Conservation (phyloP, 176 grass and related monocot species). For the Cocos nucifera region DNA sequence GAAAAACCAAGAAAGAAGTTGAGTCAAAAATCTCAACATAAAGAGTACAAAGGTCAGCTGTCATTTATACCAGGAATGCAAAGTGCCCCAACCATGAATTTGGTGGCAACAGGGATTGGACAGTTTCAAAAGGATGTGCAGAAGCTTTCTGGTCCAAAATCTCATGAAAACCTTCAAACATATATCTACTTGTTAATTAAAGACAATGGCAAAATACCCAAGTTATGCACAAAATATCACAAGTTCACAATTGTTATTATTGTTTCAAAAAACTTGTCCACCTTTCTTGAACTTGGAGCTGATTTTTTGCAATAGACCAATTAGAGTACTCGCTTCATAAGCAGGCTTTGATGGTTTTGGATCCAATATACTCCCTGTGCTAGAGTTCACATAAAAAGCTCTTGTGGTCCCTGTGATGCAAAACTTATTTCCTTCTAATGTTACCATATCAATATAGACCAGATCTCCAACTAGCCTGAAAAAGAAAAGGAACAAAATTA, state of each 20-base stretch:
- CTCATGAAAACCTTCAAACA: slow-evolving; percentile 74
- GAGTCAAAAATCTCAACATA: too few relatives aligned
- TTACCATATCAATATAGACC: slow-evolving; percentile 81
- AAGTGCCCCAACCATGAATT: slow-evolving; percentile 71
- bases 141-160: slow-evolving; percentile 70
- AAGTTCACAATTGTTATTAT: too few relatives aligned
- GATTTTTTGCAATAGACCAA: slow-evolving; percentile 76
- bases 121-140: slow-evolving; percentile 86
- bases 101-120: slow-evolving; percentile 73
- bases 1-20: too few relatives aligned
- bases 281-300: slow-evolving; percentile 98
- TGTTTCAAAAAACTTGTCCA: slow-evolving; percentile 7
- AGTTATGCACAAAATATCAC: background rate
- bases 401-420: slow-evolving; percentile 91
- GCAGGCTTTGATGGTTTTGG: slow-evolving; percentile 64
- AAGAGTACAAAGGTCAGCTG: background rate
- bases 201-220: background rate
- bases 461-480: slow-evolving; percentile 82
- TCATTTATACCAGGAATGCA: slow-evolving; percentile 47
- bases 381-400: slow-evolving; percentile 85
- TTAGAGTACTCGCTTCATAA: slow-evolving; percentile 67
- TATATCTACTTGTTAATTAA: slow-evolving; percentile 24
- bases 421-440: slow-evolving; percentile 77
- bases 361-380: slow-evolving; percentile 54
- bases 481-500: slow-evolving; percentile 3